Evolutionary conservation across 495 filamentous ascomycete genomes (phyloP), one percentile per base, ranked within the genome.

Genomic region (Thozetella sp.): DNA sequence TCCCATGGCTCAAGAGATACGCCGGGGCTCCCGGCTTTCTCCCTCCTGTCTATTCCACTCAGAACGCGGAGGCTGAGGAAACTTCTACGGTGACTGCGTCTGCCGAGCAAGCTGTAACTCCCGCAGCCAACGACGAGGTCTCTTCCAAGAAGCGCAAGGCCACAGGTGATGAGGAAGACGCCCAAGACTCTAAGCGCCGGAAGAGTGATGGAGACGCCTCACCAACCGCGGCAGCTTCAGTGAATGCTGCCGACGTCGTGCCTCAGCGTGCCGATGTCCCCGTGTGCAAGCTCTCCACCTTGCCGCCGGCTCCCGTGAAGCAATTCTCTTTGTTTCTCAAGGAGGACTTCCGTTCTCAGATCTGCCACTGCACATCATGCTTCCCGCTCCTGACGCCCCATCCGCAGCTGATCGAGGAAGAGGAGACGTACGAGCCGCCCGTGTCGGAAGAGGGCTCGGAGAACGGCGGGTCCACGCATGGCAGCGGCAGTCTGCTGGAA

Each of bases 1-100:
- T 91, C 65, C 93, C 93, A 0, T 99, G 94, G 95, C 87, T 99
- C 65, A 95, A 93, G 76, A 76, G 80, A 57, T 98, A 97, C 66
- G 93, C 92, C n/a, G 90, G 90, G 2, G 85, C 88, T 0, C 69
- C 83, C 2, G 93, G 93, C 2, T 98, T 99, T 66, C 76, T 98
- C 3, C 82, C 86, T 2, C 83, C 93, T 0, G 87, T 96, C 0
- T 80, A 74, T 57, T 25, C 67, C 34, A 72, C 72, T 55, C 67
- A 58, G 37, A 62, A 57, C 2, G 55, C 27, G 1, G 54, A 50
- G 1, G 22, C 43, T 59, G 43, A 48, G 15, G 9, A 56, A 57
- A 63, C 9, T 56, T 65, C 27, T 37, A 17, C 56, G 57, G 25
- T 51, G 56, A 30, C 48, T n/a, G n/a, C n/a, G n/a, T n/a, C 54